phyloP scores from a whole-genome alignment of 148 eudicot species.

The Vaccinium myrtillus region DNA sequence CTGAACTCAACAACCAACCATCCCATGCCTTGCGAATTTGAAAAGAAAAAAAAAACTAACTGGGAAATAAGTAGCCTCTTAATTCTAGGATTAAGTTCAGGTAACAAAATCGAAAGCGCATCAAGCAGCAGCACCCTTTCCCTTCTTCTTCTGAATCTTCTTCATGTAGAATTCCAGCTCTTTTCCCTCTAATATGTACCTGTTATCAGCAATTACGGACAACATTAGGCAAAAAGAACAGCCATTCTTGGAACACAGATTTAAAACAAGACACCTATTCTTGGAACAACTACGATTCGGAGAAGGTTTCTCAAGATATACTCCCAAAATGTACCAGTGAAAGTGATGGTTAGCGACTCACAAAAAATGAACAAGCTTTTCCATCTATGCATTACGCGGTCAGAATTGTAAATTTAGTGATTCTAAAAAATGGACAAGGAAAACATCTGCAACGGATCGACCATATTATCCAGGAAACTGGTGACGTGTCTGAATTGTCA shows the following conservation, averaged over 20 bases:
- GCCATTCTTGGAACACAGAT: neutral
- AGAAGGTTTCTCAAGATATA: neutral
- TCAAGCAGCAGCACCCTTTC: conserved; percentile 37
- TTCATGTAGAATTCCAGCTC: conserved; percentile 43
- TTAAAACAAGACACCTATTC: neutral
- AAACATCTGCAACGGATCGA: too few relatives aligned
- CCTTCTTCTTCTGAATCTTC: conserved; percentile 40
- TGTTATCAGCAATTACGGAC: neutral
- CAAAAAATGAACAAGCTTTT: neutral
- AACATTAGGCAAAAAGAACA: neutral
- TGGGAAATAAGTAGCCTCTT: neutral
- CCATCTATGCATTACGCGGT: neutral
- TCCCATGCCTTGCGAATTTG: neutral
- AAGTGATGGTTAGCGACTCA: neutral
- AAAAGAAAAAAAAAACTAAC: neutral
- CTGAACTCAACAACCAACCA: neutral
- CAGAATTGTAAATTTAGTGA: neutral
- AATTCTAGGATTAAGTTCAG: neutral
- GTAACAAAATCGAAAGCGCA: neutral
- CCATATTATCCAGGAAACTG: too few relatives aligned
- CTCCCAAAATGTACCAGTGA: neutral
- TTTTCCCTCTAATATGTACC: conserved; percentile 35
- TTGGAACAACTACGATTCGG: neutral
- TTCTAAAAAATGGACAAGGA: neutral
- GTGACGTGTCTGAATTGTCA: too few relatives aligned